These are phyloP conservation scores for Moniliophthora roreri DNA, from an alignment of 1,284 basidiomycete species.

Conservation along the genomic window DNA sequence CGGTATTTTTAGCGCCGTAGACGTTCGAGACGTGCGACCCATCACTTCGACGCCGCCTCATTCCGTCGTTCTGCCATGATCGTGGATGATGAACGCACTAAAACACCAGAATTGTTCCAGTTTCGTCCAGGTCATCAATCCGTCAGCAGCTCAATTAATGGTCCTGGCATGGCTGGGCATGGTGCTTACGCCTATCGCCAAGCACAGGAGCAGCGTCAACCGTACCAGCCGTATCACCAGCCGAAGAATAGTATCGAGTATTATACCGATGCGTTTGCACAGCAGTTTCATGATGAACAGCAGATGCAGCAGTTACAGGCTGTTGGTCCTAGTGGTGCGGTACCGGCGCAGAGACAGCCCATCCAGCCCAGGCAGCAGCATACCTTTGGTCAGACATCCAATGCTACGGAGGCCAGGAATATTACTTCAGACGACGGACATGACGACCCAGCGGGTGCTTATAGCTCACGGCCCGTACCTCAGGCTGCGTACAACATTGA, in stretches of 20 bases:
- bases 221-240: not conserved
- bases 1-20: conserved; percentile 12
- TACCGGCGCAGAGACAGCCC: not conserved
- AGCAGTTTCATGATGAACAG: not conserved
- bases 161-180: conserved; percentile 8
- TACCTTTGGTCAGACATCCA: not conserved
- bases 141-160: not conserved
- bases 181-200: conserved; percentile 3
- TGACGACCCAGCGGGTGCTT: conserved; percentile 1
- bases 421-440: conserved; percentile 1
- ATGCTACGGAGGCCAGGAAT: not conserved
- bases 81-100: conserved; percentile 12
- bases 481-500: conserved; percentile 4
- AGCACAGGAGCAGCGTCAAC: not conserved
- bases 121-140: not conserved
- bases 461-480: not conserved
- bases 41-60: conserved; percentile 17
- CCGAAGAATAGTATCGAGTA: conserved; percentile 3
- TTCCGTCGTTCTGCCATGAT: conserved; percentile 21
- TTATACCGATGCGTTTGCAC: not conserved
- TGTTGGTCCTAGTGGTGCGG: too few relatives aligned
- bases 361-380: conserved; percentile 6
- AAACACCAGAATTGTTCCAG: conserved; percentile 4
- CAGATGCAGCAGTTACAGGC: not conserved
- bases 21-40: conserved; percentile 8